These are phyloP conservation scores for Kernera saxatilis DNA, from an alignment of 345 rosid species.

Conservation along the genomic window DNA sequence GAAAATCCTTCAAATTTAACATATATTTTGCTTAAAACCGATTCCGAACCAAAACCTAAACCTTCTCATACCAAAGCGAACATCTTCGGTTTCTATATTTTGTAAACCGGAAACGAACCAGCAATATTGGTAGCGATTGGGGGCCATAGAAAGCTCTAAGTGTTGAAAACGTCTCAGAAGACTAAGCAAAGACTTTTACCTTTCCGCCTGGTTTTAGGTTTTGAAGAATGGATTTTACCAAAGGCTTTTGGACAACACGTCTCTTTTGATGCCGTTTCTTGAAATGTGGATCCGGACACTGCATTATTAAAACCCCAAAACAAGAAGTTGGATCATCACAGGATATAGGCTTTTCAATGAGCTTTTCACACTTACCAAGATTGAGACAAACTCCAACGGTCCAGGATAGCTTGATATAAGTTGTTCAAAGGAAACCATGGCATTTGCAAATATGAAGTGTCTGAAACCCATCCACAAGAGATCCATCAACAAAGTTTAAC, in stretches of 20 bases:
- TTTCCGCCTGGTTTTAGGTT: constrained; percentile 68
- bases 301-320: constrained; percentile 16
- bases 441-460: constrained; percentile 84
- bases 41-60: too few species aligned
- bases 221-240: constrained; percentile 54
- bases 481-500: background rate
- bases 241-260: constrained; percentile 79
- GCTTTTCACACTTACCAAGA: constrained; percentile 57
- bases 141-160: background rate
- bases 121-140: background rate
- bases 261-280: constrained; percentile 90
- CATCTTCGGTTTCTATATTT: background rate
- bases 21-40: too few species aligned
- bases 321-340: constrained; percentile 1
- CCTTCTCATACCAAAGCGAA: too few species aligned
- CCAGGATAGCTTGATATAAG: constrained; percentile 69
- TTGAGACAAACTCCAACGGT: constrained; percentile 72
- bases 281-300: constrained; percentile 99
- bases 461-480: constrained; percentile 40
- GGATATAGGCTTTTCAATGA: background rate
- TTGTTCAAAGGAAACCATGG: constrained; percentile 59
- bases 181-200: constrained; percentile 32
- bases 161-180: background rate
- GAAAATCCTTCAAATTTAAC: too few species aligned
- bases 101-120: background rate